Evolutionary conservation across 306 rosid species (phyloP), one percentile per base, ranked within the genome.

Genomic region (Fragaria iinumae): DNA sequence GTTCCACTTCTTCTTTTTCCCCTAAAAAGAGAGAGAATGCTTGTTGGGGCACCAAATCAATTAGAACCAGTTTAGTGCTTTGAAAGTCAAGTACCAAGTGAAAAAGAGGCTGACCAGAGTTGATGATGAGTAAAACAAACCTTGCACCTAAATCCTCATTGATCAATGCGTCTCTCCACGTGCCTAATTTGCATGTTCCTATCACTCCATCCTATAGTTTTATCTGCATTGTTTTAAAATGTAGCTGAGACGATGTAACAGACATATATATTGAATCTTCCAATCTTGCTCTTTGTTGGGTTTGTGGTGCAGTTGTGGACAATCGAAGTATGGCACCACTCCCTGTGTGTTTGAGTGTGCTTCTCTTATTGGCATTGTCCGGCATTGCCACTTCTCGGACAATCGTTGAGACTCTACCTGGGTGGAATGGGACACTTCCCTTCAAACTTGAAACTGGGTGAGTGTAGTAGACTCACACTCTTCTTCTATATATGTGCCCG

Each of bases 371-470:
- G n/a, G 23, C 72, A 16, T 13, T 43, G 18, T 44, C 59, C 6
- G 39, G 39, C 81, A 44, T 69, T 70, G 71, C 62, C 25, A 65
- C 25, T 18, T 69, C 70, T 70, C 62, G 3, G 25, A 64, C 21
- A 32, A 32, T 32, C 44, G 69, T 64, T 17, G 69, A 64, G 8
- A 64, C 69, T 64, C 44, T 64, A 34, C 69, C 69, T 34, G 69
- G 69, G 23, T 64, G 69, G 69, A 64, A 64, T 64, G 69, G 69
- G 69, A 64, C 69, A 32, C 69, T 64, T 34, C 69, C 69, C 44
- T 64, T 64, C 13, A 64, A 34, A 14, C 69, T 64, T 17, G 69
- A 64, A 34, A 64, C 69, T 3, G 69, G 69, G 69, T 64, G 4
- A 34, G 69, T 8, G 2, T 25, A 32, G 25, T 13, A 6, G 17